Evolutionary conservation across 2,329 filamentous ascomycete genomes (phyloP), one percentile per base, ranked within the genome.

Genomic region (Periglandula ipomoeae): DNA sequence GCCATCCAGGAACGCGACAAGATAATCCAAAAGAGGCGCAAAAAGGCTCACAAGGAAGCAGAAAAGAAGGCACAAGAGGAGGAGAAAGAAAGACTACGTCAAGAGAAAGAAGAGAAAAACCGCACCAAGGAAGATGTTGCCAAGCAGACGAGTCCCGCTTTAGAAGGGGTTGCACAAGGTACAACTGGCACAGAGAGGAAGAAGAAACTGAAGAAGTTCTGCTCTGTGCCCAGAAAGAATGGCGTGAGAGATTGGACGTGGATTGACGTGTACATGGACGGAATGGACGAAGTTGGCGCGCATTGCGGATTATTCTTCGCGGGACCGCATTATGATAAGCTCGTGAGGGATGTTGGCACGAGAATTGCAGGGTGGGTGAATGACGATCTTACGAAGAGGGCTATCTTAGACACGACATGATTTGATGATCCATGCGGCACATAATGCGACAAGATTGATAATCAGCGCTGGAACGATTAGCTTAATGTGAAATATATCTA

Each of bases 221-320:
- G 89, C 67, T 81, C 82, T 56, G 67, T 91, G 3, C 88, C 85
- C 0, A 66, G 71, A 19, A 72, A 71, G 49, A 62, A 72, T 46
- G 81, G 80, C 6, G 69, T 72, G 51, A 69, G 73, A 39, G 88
- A 95, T 61, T 69, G 76, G 4, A 79, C 82, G 15, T 95, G 90
- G 89, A 70, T 89, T 1, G 74, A 83, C 40, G 78, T 95, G 3
- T 83, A 82, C 58, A 93, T 96, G 86, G 77, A 84, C 50, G 82
- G 81, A 46, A 81, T 93, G 52, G 89, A 95, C 60, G 87, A 95
- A 65, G 85, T 95, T 1, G 82, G 80, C 6, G 90, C 89, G 9
- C 89, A 95, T 62, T 91, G 87, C 53, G 84, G 85, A 0, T 69
- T 95, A 46, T 95, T 95, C 68, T 79, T 87, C 40, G 68, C 81